A percentile compares a stretch with the other conserved stretches of the same genome.
phyloP scores from a whole-genome alignment of 768 basidiomycete species.

The Tylopilus sp. region DNA sequence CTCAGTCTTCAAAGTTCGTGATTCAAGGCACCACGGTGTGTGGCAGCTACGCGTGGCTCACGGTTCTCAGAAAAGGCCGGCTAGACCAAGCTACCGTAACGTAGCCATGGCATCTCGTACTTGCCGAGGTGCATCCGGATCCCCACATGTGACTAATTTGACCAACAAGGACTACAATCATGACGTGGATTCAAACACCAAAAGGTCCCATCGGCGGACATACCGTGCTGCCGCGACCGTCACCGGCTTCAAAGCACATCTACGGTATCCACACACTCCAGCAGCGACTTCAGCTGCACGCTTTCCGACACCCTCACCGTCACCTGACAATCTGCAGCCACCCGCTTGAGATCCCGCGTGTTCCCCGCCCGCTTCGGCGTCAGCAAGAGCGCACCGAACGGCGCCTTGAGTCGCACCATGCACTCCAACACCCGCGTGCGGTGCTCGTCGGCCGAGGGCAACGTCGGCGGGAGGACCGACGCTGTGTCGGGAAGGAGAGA shows the following conservation, averaged over 20 bases:
- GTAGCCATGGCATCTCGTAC: too few species aligned
- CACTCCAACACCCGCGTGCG: not conserved
- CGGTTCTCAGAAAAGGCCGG: too few species aligned
- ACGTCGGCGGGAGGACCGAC: not conserved
- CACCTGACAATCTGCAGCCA: conserved; percentile 11
- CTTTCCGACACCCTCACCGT: conserved; percentile 5
- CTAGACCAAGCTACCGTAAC: too few species aligned
- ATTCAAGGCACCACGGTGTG: too few species aligned
- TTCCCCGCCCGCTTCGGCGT: not conserved
- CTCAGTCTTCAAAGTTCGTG: too few species aligned
- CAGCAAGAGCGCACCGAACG: conserved; percentile 11
- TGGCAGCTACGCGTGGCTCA: too few species aligned
- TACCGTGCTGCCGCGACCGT: too few species aligned
- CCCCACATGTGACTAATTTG: too few species aligned
- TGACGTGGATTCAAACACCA: too few species aligned
- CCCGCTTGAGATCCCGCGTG: conserved; percentile 7
- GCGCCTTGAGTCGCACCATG: not conserved
- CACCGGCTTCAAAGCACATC: conserved; percentile 6
- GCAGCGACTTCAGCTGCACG: not conserved
- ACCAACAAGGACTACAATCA: too few species aligned
- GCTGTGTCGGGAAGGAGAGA: not conserved
- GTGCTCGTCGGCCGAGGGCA: not conserved
- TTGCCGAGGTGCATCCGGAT: too few species aligned
- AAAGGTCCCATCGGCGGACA: too few species aligned
- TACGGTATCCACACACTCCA: not conserved